These are phyloP conservation scores for Wallacemonas rigidus DNA, from an alignment of 208 protist genomes.

Conservation along the genomic window DNA sequence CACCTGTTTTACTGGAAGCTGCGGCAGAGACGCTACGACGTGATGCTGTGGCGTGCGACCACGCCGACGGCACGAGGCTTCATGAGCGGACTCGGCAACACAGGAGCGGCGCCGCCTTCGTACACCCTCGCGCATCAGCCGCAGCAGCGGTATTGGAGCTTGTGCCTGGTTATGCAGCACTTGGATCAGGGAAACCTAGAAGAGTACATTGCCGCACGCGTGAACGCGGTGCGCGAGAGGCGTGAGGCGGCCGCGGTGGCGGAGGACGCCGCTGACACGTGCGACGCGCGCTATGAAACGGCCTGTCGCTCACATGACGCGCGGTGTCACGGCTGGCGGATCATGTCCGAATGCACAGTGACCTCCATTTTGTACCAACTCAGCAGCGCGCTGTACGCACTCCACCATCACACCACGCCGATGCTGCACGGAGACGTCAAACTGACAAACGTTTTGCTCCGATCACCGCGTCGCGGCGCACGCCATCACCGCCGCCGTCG, in stretches of 20 bases:
- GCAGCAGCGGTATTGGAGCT: constrained; percentile 25
- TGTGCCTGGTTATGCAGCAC: constrained; percentile 43
- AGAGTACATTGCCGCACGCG: constrained; percentile 8
- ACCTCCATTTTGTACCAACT: constrained; percentile 12
- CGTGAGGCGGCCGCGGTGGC: too few species aligned
- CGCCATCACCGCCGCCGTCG: background rate
- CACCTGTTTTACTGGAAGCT: constrained; percentile 8
- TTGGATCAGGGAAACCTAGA: constrained; percentile 27
- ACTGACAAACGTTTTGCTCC: constrained; percentile 21
- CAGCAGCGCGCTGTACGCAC: constrained; percentile 17
- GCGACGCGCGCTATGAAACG: too few species aligned
- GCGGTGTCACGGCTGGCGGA: background rate
- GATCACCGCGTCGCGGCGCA: constrained; percentile 3
- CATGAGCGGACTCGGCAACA: background rate
- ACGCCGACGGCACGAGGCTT: background rate
- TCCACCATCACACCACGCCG: constrained; percentile 18
- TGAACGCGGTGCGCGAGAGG: background rate
- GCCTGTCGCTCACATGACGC: too few species aligned
- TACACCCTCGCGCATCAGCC: background rate
- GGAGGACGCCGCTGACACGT: too few species aligned
- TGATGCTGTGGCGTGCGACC: background rate
- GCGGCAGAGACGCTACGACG: background rate
- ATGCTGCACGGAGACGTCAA: constrained; percentile 28
- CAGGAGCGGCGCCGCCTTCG: background rate
- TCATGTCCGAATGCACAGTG: constrained; percentile 7